phyloP scores from a whole-genome alignment of 2,329 filamentous ascomycete species.

The Penicillium palitans region DNA sequence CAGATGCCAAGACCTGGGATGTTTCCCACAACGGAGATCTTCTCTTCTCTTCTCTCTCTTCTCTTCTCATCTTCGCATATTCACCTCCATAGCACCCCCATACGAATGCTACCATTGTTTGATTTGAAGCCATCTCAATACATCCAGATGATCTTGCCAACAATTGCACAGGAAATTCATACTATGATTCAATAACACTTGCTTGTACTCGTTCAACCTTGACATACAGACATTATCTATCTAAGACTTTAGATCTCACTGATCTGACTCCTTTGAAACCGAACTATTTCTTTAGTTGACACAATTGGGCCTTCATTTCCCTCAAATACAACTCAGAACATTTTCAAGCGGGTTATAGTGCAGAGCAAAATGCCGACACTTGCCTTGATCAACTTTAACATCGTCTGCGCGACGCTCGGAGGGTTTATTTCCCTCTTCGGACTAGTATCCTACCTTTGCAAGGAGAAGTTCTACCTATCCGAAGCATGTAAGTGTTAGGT shows the following conservation, averaged over 20 bases:
- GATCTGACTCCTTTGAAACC: background rate
- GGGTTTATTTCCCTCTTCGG: conserved; percentile 91
- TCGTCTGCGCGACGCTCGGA: conserved; percentile 75
- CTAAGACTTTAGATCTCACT: background rate
- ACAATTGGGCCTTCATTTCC: background rate
- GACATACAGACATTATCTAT: background rate
- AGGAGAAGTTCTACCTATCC: conserved; percentile 87
- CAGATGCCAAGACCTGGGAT: background rate
- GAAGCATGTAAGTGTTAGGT: conserved; percentile 70
- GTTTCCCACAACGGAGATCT: background rate
- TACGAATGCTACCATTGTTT: background rate
- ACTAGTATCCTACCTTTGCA: conserved; percentile 82
- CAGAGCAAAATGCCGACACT: conserved; percentile 58
- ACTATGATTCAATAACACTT: conserved; percentile 44
- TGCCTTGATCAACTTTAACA: conserved; percentile 75
- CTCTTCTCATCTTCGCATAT: background rate
- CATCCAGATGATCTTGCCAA: conserved; percentile 20
- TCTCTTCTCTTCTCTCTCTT: background rate
- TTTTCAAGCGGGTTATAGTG: conserved; percentile 4
- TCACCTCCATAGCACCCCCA: background rate
- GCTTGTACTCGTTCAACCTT: conserved; percentile 17
- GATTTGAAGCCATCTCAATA: background rate
- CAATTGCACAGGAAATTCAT: conserved; percentile 13
- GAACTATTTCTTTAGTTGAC: background rate
- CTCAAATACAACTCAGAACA: background rate